Evolutionary conservation across 805 yeast genomes (phyloP).

Genomic region (Zygotorulaspora florentina): DNA sequence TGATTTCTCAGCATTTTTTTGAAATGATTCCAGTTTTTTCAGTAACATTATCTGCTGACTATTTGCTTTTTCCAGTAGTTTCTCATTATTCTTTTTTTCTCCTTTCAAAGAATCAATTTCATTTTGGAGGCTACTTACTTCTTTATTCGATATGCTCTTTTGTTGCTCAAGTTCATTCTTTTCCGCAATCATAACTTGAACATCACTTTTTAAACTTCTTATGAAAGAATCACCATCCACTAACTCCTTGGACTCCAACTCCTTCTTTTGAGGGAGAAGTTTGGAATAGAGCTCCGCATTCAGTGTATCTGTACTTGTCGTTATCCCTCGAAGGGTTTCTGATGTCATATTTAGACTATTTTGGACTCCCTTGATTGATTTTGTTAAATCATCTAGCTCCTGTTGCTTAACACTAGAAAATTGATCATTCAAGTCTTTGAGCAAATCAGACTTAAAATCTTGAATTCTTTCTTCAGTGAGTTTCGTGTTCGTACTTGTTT

Average conservation of each 20-base stretch:
- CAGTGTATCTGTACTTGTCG: slow-evolving; percentile 29
- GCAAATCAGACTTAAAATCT: slow-evolving; percentile 47
- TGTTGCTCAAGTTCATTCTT: slow-evolving; percentile 30
- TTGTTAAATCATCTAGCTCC: slow-evolving; percentile 40
- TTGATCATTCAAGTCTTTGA: slow-evolving; percentile 49
- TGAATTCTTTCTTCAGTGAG: slow-evolving; percentile 38
- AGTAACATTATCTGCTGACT: slow-evolving; percentile 52
- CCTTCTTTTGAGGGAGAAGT: slow-evolving; percentile 48
- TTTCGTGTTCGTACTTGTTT: slow-evolving; percentile 35
- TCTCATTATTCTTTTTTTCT: slow-evolving; percentile 35
- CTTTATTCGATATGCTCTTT: slow-evolving; percentile 30
- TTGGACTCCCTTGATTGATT: slow-evolving; percentile 43
- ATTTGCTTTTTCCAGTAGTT: slow-evolving; percentile 46
- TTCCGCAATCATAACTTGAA: slow-evolving; percentile 30
- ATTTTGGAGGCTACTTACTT: slow-evolving; percentile 27
- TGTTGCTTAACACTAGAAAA: slow-evolving; percentile 48
- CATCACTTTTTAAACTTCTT: slow-evolving; percentile 16
- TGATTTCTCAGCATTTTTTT: slow-evolving; percentile 60
- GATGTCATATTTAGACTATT: slow-evolving; percentile 39
- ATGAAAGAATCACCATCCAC: slow-evolving; percentile 14
- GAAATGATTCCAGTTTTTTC: slow-evolving; percentile 54
- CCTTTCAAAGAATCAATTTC: slow-evolving; percentile 28
- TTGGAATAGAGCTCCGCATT: slow-evolving; percentile 58
- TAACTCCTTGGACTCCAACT: slow-evolving; percentile 31
- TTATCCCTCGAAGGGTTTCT: slow-evolving; percentile 23